These are phyloP conservation scores for Priceomyces fermenticarens DNA, from an alignment of 805 yeast genomes.

Conservation along the genomic window DNA sequence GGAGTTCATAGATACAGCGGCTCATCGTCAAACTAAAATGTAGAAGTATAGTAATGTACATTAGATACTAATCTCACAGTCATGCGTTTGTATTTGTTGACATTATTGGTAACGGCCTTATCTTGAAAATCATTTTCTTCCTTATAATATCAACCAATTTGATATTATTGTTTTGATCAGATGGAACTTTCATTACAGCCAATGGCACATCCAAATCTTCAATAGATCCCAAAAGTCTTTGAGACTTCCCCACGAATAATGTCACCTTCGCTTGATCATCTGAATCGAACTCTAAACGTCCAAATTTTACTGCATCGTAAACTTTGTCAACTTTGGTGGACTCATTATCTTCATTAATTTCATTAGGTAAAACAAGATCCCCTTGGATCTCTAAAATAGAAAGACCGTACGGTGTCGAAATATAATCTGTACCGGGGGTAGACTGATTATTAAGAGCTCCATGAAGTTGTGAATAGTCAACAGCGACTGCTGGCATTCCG, in stretches of 20 bases:
- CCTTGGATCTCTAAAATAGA: conserved; percentile 72
- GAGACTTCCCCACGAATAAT: conserved; percentile 64
- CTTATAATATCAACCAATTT: conserved; percentile 58
- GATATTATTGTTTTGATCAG: conserved; percentile 25
- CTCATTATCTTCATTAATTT: conserved; percentile 6
- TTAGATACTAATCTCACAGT: too few species aligned
- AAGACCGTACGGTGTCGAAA: conserved; percentile 57
- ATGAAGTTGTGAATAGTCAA: conserved; percentile 14
- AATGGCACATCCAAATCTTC: conserved; percentile 62
- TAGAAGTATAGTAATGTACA: not conserved
- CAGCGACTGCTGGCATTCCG: conserved; percentile 17
- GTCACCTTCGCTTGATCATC: conserved; percentile 45
- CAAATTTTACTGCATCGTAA: conserved; percentile 49
- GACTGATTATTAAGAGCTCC: conserved; percentile 5
- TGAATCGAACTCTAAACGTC: conserved; percentile 45
- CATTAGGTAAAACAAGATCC: conserved; percentile 48
- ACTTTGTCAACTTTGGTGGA: conserved; percentile 33
- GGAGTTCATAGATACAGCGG: not conserved
- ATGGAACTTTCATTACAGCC: conserved; percentile 53
- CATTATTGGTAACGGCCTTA: conserved; percentile 78
- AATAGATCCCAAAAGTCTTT: conserved; percentile 61
- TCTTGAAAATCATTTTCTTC: conserved; percentile 58
- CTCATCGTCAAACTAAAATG: conserved; percentile 2
- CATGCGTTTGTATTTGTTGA: conserved; percentile 24
- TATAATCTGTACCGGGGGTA: conserved; percentile 12